Percentiles rank a stretch among this genome's conserved stretches.
Conservation (phyloP, 73 alveolate genomes). For the Uronychia binucleata region DNA sequence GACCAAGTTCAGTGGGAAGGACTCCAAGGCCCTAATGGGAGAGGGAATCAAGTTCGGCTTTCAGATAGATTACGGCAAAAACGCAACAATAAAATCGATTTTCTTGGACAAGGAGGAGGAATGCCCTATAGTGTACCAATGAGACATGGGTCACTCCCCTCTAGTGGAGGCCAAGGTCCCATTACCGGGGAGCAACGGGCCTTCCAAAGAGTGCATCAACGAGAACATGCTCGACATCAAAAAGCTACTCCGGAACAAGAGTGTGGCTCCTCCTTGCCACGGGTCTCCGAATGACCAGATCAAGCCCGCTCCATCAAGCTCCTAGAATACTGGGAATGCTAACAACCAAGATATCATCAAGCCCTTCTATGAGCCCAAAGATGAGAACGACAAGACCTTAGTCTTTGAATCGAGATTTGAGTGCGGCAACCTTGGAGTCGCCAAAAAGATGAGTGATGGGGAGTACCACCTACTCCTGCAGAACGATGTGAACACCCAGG, state of each 20-base stretch:
- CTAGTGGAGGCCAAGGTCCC: neutral
- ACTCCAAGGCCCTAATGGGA: neutral
- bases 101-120: neutral
- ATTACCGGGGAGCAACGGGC: neutral
- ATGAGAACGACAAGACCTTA: conserved; percentile 70
- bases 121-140: neutral
- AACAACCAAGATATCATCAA: neutral
- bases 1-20: neutral
- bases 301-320: neutral
- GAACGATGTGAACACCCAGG: conserved; percentile 87
- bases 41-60: neutral
- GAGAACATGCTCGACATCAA: conserved; percentile 10
- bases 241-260: neutral
- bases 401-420: conserved; percentile 90
- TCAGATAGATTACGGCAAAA: neutral
- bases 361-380: conserved; percentile 11
- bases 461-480: conserved; percentile 80
- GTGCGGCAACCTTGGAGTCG: conserved; percentile 75
- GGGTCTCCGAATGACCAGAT: neutral
- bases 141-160: neutral
- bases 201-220: conserved; percentile 8
- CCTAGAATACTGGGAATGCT: neutral
- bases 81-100: neutral
- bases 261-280: neutral
- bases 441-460: conserved; percentile 55